phyloP scores from a whole-genome alignment of 768 basidiomycete species.

The Naganishia kalamii region DNA sequence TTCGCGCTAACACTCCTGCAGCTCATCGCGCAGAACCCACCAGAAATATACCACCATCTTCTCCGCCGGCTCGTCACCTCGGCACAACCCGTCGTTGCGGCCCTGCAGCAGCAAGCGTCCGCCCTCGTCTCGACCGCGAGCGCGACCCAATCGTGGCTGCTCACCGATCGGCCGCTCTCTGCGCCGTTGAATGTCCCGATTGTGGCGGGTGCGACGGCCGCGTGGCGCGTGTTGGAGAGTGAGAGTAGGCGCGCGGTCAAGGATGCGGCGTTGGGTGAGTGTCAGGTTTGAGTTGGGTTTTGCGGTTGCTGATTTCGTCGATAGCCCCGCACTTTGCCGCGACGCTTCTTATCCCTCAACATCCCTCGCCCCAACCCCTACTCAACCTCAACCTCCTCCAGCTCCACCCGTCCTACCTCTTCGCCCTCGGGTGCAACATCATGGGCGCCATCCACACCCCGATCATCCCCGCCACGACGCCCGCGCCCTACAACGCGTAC shows the following conservation, averaged over 20 bases:
- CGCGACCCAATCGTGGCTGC: conserved; percentile 52
- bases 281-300: neutral
- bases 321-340: conserved; percentile 42
- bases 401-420: conserved; percentile 35
- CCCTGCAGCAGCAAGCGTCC: conserved; percentile 32
- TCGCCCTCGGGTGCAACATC: conserved; percentile 36
- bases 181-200: conserved; percentile 33
- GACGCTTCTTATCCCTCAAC: conserved; percentile 35
- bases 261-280: conserved; percentile 40
- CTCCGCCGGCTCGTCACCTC: conserved; percentile 90
- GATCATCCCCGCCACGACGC: conserved; percentile 30
- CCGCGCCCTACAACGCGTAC: conserved; percentile 17
- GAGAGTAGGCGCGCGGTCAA: conserved; percentile 42
- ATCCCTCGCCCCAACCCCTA: conserved; percentile 34
- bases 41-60: conserved; percentile 95
- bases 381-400: conserved; percentile 37
- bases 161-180: conserved; percentile 22
- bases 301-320: neutral
- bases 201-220: conserved; percentile 36
- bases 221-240: conserved; percentile 43
- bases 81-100: conserved; percentile 50
- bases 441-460: conserved; percentile 27
- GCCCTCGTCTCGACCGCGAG: conserved; percentile 71
- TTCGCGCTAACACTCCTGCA: conserved; percentile 43
- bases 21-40: conserved; percentile 94